Evolutionary conservation across 805 yeast species (phyloP).

Genomic region (Ogataea kodamae): DNA sequence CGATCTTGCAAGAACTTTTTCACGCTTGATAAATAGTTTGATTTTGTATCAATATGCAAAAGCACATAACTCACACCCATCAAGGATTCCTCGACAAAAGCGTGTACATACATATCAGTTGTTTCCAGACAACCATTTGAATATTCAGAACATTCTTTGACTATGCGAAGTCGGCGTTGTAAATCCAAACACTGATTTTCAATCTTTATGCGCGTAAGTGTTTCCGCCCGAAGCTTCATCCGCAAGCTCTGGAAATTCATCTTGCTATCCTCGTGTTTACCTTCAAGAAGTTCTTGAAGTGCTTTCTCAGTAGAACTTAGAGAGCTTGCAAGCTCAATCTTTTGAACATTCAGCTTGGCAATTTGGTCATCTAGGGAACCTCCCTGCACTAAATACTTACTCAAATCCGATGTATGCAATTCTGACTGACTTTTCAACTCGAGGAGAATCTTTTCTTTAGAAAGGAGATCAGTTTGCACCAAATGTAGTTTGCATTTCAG

Average conservation of each 20-base stretch:
- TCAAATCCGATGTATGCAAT: conserved; percentile 5
- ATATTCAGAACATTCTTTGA: too few species aligned
- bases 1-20: conserved; percentile 5
- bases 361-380: conserved; percentile 18
- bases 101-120: too few species aligned
- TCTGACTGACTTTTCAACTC: conserved; percentile 1
- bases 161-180: conserved; percentile 17
- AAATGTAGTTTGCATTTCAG: conserved; percentile 4
- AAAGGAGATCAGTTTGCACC: neutral
- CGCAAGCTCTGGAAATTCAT: conserved; percentile 3
- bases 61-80: conserved; percentile 13
- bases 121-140: too few species aligned
- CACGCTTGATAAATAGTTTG: conserved; percentile 1
- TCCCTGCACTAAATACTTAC: conserved; percentile 5
- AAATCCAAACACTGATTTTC: conserved; percentile 24
- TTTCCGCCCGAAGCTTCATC: conserved; percentile 12
- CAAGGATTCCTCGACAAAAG: conserved; percentile 12
- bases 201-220: conserved; percentile 21
- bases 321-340: conserved; percentile 8
- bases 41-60: conserved; percentile 2
- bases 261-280: conserved; percentile 2
- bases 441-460: conserved; percentile 2
- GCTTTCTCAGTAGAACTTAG: conserved; percentile 5
- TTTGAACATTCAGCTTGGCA: conserved; percentile 11
- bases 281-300: conserved; percentile 9